Conservation (phyloP, 768 basidiomycete species). For the Naganishia randhawae region DNA sequence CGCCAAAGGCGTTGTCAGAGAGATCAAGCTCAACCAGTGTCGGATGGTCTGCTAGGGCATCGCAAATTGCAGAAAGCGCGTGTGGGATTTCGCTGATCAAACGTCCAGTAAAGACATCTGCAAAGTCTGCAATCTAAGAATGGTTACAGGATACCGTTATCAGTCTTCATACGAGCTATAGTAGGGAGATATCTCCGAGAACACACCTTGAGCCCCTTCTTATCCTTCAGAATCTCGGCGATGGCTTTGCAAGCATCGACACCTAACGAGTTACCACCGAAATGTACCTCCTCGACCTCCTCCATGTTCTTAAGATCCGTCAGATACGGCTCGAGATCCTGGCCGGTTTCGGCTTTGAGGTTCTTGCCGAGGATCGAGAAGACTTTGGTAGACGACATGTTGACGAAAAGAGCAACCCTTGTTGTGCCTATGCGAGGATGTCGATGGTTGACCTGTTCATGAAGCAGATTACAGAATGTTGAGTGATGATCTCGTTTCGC, state of each 20-base stretch:
- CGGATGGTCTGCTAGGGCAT: constrained; percentile 73
- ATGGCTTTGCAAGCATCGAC: constrained; percentile 82
- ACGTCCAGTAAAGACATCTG: constrained; percentile 96
- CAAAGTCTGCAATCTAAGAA: constrained; percentile 81
- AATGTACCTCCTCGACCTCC: constrained; percentile 79
- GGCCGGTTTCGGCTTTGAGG: constrained; percentile 72
- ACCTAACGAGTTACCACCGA: constrained; percentile 92
- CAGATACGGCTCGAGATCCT: constrained; percentile 72
- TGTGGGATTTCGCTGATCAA: constrained; percentile 90
- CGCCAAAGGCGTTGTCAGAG: constrained; percentile 94
- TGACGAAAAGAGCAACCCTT: not conserved
- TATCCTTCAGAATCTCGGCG: constrained; percentile 69
- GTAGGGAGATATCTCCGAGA: not conserved
- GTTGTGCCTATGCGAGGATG: not conserved
- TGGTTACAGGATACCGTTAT: not conserved
- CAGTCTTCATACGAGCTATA: not conserved
- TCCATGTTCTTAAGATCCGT: constrained; percentile 53
- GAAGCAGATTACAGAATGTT: constrained; percentile 11
- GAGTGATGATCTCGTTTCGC: constrained; percentile 6
- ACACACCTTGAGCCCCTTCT: constrained; percentile 67
- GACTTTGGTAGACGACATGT: constrained; percentile 35
- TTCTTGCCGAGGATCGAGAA: constrained; percentile 64
- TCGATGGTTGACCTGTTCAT: not conserved
- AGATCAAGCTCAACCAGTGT: constrained; percentile 83
- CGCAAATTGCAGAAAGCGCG: constrained; percentile 81